Base-by-base conservation (phyloP, 306 rosid genomes). In the Citrullus colocynthis region DNA sequence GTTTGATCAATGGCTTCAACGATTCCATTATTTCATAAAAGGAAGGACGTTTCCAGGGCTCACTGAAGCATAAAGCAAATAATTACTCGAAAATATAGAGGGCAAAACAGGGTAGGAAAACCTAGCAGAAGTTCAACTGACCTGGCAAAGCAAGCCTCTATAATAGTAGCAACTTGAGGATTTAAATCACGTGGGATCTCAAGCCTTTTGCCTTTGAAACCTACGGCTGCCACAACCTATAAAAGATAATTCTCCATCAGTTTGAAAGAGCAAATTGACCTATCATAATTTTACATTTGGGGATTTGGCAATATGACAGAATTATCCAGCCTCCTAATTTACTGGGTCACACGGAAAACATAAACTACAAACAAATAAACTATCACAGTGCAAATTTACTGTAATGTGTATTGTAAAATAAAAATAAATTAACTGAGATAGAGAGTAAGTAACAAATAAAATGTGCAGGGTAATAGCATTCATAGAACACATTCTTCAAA, bases 181-280 rank as follows among this genome's bases (percentile, higher is more conserved):
- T 89, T 91, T 86, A 92, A 76, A 86, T 92, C 92, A 4, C 30
- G 87, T 2, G 99, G 98, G 77, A 95, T 95, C 81, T 95, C 98
- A 36, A 86, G 99, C 83, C 99, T 91, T 86, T 83, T 95, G 32
- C 88, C 80, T 81, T 89, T 89, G 82, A 95, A 91, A 77, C 92
- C 99, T 81, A 95, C 99, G 69, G 99, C 99, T 69, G 97, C 96
- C 74, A 95, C 96, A 73, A 95, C 99, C 99, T 92, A 78, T 21
- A 14, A 44, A 28, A 30, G 42, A 72, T 8, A 48, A 70, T 45
- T 72, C 17, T 49, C 21, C 60, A 30, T 14, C 42, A 72, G 51
- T 15, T 20, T 48, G 20, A 11, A 13, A n/a, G 14, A 12, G 56
- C 9, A 48, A 28, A 72, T 72, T 7, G 1, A 72, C 60, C 4